phyloP scores from a whole-genome alignment of 495 filamentous ascomycete genomes.

The Neurospora sp. region DNA sequence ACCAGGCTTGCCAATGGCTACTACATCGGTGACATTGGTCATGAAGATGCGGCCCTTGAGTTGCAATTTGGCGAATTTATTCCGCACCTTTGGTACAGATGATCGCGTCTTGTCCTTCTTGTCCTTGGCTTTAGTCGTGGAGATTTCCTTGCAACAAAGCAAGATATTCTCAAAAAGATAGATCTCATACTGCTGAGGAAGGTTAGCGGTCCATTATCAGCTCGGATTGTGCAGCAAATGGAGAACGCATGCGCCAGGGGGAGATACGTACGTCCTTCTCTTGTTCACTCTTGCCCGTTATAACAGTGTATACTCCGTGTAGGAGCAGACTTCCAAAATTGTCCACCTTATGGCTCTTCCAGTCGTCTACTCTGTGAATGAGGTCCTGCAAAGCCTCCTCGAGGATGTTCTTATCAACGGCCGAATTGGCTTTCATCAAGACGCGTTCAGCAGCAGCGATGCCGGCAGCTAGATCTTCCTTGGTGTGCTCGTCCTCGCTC shows the following conservation, averaged over 20 bases:
- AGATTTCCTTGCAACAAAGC: constrained; percentile 93
- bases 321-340: constrained; percentile 82
- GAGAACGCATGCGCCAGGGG: constrained; percentile 1
- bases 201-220: constrained; percentile 9
- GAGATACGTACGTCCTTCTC: constrained; percentile 67
- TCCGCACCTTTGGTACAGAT: constrained; percentile 49
- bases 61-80: constrained; percentile 71
- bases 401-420: constrained; percentile 77
- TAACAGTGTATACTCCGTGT: constrained; percentile 85
- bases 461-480: constrained; percentile 57
- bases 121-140: constrained; percentile 74
- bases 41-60: constrained; percentile 97
- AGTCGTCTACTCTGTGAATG: constrained; percentile 81
- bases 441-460: constrained; percentile 67
- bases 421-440: constrained; percentile 75
- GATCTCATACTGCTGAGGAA: constrained; percentile 68
- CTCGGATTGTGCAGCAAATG: background rate
- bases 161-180: constrained; percentile 94
- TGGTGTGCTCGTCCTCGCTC: constrained; percentile 57
- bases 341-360: constrained; percentile 86
- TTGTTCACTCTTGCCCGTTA: constrained; percentile 75
- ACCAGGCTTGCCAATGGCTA: constrained; percentile 78
- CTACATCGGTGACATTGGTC: constrained; percentile 94
- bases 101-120: constrained; percentile 48
- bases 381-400: constrained; percentile 72